Evolutionary conservation across 2,329 filamentous ascomycete species (phyloP).

Genomic region (Dendrostoma leiphaemia): DNA sequence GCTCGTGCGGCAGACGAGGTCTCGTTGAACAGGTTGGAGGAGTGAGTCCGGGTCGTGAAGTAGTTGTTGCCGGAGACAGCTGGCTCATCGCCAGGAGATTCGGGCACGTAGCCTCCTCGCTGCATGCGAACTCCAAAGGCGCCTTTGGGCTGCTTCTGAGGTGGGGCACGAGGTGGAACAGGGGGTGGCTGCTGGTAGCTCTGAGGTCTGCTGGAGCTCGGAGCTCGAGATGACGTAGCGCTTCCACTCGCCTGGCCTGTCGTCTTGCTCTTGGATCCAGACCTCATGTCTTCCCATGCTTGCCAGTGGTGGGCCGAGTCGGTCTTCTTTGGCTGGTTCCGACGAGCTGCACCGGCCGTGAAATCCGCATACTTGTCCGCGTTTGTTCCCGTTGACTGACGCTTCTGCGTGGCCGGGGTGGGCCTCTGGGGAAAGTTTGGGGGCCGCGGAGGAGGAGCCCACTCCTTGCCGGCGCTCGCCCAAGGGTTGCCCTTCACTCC

Average conservation of each 20-base stretch:
- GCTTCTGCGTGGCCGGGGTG: constrained; percentile 22
- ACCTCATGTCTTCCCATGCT: constrained; percentile 36
- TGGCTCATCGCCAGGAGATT: constrained; percentile 53
- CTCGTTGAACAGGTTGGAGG: constrained; percentile 25
- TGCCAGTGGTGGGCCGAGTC: constrained; percentile 21
- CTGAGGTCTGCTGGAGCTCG: constrained; percentile 9
- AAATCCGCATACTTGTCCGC: constrained; percentile 17
- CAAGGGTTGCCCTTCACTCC: constrained; percentile 59
- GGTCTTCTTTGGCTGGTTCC: constrained; percentile 17
- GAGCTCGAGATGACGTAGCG: constrained; percentile 7
- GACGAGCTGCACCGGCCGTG: constrained; percentile 22
- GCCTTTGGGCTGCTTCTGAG: constrained; percentile 52
- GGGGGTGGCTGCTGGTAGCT: constrained; percentile 30
- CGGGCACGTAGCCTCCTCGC: constrained; percentile 47
- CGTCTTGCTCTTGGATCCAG: constrained; percentile 17
- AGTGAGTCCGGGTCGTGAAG: constrained; percentile 34
- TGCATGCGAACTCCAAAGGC: constrained; percentile 48
- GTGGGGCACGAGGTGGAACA: constrained; percentile 48
- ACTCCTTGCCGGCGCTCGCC: constrained; percentile 47
- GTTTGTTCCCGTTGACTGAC: constrained; percentile 14
- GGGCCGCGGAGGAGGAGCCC: constrained; percentile 46
- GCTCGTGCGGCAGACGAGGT: constrained; percentile 19
- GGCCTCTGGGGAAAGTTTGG: constrained; percentile 24
- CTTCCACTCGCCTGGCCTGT: constrained; percentile 22
- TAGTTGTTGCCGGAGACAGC: constrained; percentile 51